Evolutionary conservation across 106 monocot species (phyloP).

Genomic region (Cymbidium sinense): DNA sequence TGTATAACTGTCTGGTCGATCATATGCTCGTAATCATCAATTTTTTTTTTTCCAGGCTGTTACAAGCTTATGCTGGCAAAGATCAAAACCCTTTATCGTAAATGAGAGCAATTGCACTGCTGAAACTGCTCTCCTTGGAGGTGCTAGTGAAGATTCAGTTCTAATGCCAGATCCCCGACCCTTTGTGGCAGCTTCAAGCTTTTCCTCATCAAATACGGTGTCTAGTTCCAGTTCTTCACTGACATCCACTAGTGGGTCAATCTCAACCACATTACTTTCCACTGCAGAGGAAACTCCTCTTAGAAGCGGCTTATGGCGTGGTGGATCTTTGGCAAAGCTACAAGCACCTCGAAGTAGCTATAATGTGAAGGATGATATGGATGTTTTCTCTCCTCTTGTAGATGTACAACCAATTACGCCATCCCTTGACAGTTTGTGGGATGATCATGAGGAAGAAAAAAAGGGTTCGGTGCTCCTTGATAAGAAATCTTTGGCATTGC

Average conservation of each 20-base stretch:
- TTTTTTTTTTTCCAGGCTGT: constrained; percentile 55
- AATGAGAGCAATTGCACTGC: constrained; percentile 62
- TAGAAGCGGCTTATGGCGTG: constrained; percentile 32
- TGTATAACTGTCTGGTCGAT: not conserved
- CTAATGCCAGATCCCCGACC: constrained; percentile 98
- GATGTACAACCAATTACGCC: constrained; percentile 97
- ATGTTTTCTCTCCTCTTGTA: constrained; percentile 94
- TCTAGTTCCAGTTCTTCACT: constrained; percentile 36
- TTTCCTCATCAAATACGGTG: constrained; percentile 22
- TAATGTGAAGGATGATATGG: constrained; percentile 94
- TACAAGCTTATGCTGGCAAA: constrained; percentile 91
- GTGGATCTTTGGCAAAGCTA: constrained; percentile 57
- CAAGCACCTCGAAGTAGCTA: constrained; percentile 47
- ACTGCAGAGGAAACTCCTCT: constrained; percentile 57
- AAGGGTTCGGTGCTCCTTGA: constrained; percentile 30
- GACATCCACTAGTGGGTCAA: constrained; percentile 25
- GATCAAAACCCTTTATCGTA: constrained; percentile 73
- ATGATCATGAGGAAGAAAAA: constrained; percentile 59
- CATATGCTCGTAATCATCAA: not conserved
- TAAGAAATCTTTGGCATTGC: constrained; percentile 36
- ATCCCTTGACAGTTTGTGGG: constrained; percentile 64
- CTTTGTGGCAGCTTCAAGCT: constrained; percentile 33
- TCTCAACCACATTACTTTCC: constrained; percentile 24
- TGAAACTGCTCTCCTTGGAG: constrained; percentile 88
- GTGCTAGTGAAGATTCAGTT: constrained; percentile 72